phyloP scores from a whole-genome alignment of 73 alveolate genomes.

The Paramecium octaurelia region DNA sequence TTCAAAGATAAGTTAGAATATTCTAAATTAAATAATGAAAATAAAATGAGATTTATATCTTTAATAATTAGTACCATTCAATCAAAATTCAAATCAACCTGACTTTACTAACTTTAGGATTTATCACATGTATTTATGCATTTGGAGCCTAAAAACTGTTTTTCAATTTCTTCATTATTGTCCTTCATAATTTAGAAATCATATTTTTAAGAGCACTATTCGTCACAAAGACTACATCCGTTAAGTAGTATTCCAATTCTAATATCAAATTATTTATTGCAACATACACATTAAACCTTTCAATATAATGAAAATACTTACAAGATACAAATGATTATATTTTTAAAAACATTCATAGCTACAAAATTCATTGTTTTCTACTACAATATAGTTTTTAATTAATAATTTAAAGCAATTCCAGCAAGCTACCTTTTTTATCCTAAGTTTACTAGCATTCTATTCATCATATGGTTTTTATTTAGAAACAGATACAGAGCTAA shows the following conservation, averaged over 20 bases:
- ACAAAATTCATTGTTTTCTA: background rate
- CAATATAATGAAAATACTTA: background rate
- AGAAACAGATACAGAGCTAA: background rate
- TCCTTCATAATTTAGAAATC: slow-evolving; percentile 23
- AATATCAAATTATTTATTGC: background rate
- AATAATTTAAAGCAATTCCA: slow-evolving; percentile 33
- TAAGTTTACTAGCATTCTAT: background rate
- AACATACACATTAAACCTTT: background rate
- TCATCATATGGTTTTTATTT: background rate
- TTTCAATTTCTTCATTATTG: background rate
- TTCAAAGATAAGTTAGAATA: no score
- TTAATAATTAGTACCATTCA: background rate
- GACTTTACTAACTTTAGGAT: background rate
- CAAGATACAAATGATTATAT: background rate
- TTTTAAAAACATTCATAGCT: background rate
- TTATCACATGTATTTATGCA: background rate
- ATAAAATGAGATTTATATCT: background rate
- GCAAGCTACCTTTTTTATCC: slow-evolving; percentile 16
- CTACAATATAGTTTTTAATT: background rate
- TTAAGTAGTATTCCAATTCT: background rate
- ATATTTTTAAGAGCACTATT: background rate
- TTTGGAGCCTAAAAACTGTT: background rate
- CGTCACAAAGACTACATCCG: background rate
- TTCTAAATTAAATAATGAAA: no score
- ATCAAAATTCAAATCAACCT: background rate